These are phyloP conservation scores for Leccinum holopus DNA, from an alignment of 1,284 basidiomycete species.

Conservation along the genomic window DNA sequence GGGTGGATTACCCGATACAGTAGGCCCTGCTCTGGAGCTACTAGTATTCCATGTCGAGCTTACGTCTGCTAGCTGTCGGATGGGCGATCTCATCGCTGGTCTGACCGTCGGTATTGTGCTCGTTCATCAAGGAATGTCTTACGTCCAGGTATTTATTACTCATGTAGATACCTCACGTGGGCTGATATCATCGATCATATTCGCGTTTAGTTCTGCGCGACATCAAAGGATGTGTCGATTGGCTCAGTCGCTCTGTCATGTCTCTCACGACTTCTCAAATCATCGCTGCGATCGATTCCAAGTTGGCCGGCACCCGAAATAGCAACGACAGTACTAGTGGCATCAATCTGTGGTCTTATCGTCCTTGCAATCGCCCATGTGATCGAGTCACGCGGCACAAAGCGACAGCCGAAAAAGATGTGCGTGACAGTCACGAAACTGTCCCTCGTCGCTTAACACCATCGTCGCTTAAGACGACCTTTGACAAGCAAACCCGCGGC, in stretches of 20 bases:
- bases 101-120: conserved; percentile 90
- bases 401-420: too few relatives aligned
- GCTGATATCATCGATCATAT: conserved; percentile 9
- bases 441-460: too few relatives aligned
- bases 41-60: neutral
- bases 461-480: too few relatives aligned
- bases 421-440: too few relatives aligned
- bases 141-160: conserved; percentile 56
- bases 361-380: conserved; percentile 73
- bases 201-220: conserved; percentile 73
- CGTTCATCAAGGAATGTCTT: conserved; percentile 88
- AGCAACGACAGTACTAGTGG: conserved; percentile 66
- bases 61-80: conserved; percentile 50
- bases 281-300: conserved; percentile 61
- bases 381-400: too few relatives aligned
- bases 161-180: conserved; percentile 9
- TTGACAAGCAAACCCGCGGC: too few relatives aligned
- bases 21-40: conserved; percentile 35
- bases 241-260: conserved; percentile 95
- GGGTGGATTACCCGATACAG: conserved; percentile 86
- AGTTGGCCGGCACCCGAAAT: conserved; percentile 71
- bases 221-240: conserved; percentile 94
- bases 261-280: conserved; percentile 87
- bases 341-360: conserved; percentile 91
- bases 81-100: conserved; percentile 86